Conservation (phyloP, 257 asterid species). For the Voacanga thouarsii region DNA sequence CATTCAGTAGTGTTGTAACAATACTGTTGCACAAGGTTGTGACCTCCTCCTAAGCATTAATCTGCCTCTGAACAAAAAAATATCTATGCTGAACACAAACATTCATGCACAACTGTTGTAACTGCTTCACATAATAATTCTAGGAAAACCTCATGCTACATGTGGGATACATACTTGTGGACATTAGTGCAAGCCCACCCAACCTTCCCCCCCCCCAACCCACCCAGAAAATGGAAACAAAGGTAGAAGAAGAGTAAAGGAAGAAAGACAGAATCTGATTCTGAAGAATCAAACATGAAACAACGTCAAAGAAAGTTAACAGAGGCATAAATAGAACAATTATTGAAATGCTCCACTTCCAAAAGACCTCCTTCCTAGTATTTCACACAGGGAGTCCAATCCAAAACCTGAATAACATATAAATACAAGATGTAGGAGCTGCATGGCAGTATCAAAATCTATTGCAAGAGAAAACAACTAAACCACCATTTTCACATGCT, state of each 20-base stretch:
- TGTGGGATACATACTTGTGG: not conserved
- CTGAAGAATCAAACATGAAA: not conserved
- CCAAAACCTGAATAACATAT: not conserved
- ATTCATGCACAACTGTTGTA: too few species aligned
- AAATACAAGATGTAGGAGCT: not conserved
- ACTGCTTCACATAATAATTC: too few species aligned
- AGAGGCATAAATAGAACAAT: not conserved
- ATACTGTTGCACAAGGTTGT: not conserved
- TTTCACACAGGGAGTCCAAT: not conserved
- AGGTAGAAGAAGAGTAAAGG: not conserved
- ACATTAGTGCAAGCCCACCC: too few species aligned
- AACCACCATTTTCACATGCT: not conserved
- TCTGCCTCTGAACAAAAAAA: not conserved
- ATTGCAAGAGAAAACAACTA: not conserved
- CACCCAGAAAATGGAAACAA: too few species aligned
- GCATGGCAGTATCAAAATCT: not conserved
- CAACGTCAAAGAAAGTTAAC: not conserved
- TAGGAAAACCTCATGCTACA: too few species aligned
- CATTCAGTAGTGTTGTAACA: not conserved
- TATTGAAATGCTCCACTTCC: not conserved
- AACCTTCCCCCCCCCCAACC: too few species aligned
- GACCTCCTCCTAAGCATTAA: not conserved
- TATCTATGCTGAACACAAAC: not conserved
- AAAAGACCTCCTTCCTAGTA: not conserved
- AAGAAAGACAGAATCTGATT: not conserved